Base-by-base conservation (phyloP, 1,284 basidiomycete genomes). In the Cryptococcus sp. region DNA sequence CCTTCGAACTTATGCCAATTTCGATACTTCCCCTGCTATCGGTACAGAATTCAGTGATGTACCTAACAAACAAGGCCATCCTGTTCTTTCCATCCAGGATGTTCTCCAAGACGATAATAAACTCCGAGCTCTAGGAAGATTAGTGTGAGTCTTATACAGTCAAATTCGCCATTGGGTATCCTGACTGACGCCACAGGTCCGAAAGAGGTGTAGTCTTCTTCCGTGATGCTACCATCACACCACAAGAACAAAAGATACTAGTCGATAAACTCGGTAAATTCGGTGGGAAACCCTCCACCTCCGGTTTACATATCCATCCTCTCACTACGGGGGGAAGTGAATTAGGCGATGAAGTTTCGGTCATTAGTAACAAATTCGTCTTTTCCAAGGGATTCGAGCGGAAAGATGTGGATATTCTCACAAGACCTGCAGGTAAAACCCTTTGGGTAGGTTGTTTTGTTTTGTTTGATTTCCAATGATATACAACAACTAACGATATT, bases 131-230 rank as follows among this genome's bases (percentile, higher is more conserved):
- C 62, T 72, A 2, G 71, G 65, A n/a, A 58, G 63, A 38, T 62
- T 71, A 14, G 64, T 68, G 63, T 66, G 37, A 62, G 66, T 65
- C 33, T 13, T 31, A 36, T 31, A 45, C 47, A 35, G 23, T 23
- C 23, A 23, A 23, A 23, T 53, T 3, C 13, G 44, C 31, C 13
- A n/a, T 30, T 43, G 45, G 23, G 36, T 33, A 15, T 11, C 4
- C 38, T 2, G n/a, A 31, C 11, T 8, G 2, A 42, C 36, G 34
- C 37, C 14, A 7, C 52, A 65, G 62, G 2, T 83, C 85, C 2
- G 82, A 86, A 56, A 83, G 86, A 42, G 85, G 86, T 10, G 86
- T 88, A 47, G 85, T 86, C 33, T 87, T 88, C 76, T 86, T 89
- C 80, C 79, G 82, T 23, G 76, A 81, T 33, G 55, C 57, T 2